A percentile compares a stretch with the other conserved stretches of the same genome.
phyloP scores from a whole-genome alignment of 371 early-diverging fungal genomes.

The Mortierella sp. region DNA sequence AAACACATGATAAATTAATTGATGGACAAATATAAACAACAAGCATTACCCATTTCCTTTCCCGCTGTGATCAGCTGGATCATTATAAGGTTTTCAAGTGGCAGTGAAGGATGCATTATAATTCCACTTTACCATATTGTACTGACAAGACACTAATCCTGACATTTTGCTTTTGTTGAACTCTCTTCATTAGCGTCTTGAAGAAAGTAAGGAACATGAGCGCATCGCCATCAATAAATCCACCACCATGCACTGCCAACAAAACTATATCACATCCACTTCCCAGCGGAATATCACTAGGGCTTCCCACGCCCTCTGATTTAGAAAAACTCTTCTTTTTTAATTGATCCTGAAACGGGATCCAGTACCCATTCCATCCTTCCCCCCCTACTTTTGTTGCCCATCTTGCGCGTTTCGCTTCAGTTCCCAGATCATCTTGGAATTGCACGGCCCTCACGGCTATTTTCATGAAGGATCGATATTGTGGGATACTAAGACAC shows the following conservation, averaged over 20 bases:
- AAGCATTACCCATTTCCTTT: no score
- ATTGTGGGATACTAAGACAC: conserved; percentile 30
- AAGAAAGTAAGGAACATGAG: conserved; percentile 34
- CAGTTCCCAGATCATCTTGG: conserved; percentile 20
- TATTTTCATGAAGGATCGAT: conserved; percentile 26
- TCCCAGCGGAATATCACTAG: conserved; percentile 16
- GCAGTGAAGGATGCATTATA: neutral
- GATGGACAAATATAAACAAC: no score
- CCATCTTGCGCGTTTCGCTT: conserved; percentile 22
- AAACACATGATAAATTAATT: neutral
- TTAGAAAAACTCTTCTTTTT: neutral
- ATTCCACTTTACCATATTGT: conserved; percentile 61
- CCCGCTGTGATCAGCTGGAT: no score
- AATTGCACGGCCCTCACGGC: conserved; percentile 8
- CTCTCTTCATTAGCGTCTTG: conserved; percentile 56
- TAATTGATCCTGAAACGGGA: conserved; percentile 44
- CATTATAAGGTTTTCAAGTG: no score
- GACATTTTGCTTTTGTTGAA: conserved; percentile 59
- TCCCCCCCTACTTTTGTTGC: conserved; percentile 18
- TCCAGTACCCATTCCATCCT: conserved; percentile 42
- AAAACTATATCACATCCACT: conserved; percentile 40
- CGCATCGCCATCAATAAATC: conserved; percentile 35
- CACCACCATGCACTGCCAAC: conserved; percentile 44
- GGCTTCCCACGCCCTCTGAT: neutral
- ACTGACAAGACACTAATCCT: conserved; percentile 66